Evolutionary conservation across 768 basidiomycete species (phyloP), one percentile per base, ranked within the genome.

Genomic region (Boletellus emodensis): DNA sequence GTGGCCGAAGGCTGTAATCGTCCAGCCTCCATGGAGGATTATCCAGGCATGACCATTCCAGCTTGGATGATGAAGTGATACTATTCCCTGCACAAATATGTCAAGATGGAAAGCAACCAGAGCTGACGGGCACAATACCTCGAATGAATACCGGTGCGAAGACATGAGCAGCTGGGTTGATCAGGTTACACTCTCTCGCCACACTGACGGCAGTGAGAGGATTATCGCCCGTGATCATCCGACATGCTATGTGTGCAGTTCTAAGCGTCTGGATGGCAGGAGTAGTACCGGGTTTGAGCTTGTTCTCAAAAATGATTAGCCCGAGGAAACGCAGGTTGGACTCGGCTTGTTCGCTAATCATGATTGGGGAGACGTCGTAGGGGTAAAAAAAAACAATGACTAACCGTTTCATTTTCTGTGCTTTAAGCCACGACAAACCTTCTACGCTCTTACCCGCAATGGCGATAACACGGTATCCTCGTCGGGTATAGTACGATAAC

Each of bases 161-260:
- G 13, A 98, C 86, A 61, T 94, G 86, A 0, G 88, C 89, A 15
- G 90, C 86, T 56, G 90, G 89, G 53, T 83, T 88, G 59, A 98
- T 84, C 48, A 99, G 72, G 37, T 81, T 81, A 57, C 95, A 98
- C 71, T 99, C 96, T 51, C 94, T 76, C 1, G 94, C 96, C 34
- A 99, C 95, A 57, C 94, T 96, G 60, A 97, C 89, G 5, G 95
- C 96, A 6, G 96, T 99, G 36, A 96, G 75, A 30, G 94, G 85
- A 56, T 99, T 99, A 63, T 99, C 96, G 10, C 96, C 96, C 1
- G 96, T 99, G 44, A 96, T 94, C 96, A 99, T 98, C 56, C 94
- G 78, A 61, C 92, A 94, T 17, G 92, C 89, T 34, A 99, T 71
- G 71, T 97, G 93, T 1, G 96, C 96, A 2, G 80, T 76, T 46